Base-by-base conservation (phyloP, 306 rosid genomes). In the Rubus parviflorus region DNA sequence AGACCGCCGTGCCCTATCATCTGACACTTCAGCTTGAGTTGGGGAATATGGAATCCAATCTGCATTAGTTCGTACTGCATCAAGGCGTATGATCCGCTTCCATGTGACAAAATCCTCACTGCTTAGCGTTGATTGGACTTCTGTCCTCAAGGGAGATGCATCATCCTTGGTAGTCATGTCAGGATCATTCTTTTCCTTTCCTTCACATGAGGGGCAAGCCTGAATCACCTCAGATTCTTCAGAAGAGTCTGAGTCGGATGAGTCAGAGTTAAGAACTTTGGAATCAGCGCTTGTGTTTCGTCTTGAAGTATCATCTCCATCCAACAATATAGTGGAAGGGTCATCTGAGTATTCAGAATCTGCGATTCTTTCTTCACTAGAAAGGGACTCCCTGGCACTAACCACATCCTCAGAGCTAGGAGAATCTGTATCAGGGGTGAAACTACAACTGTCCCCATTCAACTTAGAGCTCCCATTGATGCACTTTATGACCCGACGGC, bases 71-170 rank as follows among this genome's bases (percentile, higher is more conserved):
- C 99, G 94, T 73, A 96, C 82, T 25, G 99, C 98, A 86, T 96
- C 99, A 72, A 96, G 98, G 66, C 99, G 89, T 76, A 96, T 96
- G 83, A 96, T 96, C 79, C 98, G 88, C 80, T 89, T 97, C 99
- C 99, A 96, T 35, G 99, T 91, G 80, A 87, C 77, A 76, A 91
- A 96, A 79, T 96, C 99, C 82, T 96, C 99, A 73, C 74, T 76
- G 67, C 65, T 85, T 64, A 69, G 78, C 65, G 83, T 92, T 76
- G 94, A 78, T 8, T 89, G 72, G 73, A 54, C 86, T 60, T 87
- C 81, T 22, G 84, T 68, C 72, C 69, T 80, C 4, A 79, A 74
- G 71, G 94, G 93, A 84, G 95, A 85, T 82, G 86, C 86, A 80
- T 70, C 85, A 53, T 81, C 94, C 88, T 86, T 85, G 22, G 88